phyloP scores from a whole-genome alignment of 2,329 filamentous ascomycete species.

The Ophiostoma novo-ulmi region DNA sequence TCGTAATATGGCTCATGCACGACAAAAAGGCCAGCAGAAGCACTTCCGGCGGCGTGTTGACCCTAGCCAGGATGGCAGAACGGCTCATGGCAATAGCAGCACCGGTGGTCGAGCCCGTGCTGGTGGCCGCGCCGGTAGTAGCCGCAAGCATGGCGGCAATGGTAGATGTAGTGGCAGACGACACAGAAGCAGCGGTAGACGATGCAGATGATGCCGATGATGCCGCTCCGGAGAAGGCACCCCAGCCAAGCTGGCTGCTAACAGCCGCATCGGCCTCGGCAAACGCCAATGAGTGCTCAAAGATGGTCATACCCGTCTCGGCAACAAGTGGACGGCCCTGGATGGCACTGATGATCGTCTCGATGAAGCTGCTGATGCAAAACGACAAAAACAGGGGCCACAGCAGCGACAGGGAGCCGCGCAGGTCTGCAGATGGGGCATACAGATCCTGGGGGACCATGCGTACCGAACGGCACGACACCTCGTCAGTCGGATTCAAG shows the following conservation, averaged over 20 bases:
- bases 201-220: neutral
- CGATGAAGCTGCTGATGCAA: slow-evolving; percentile 76
- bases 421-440: slow-evolving; percentile 50
- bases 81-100: slow-evolving; percentile 50
- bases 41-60: slow-evolving; percentile 87
- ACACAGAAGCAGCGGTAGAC: neutral
- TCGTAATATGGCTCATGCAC: slow-evolving; percentile 79
- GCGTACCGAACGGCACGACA: slow-evolving; percentile 67
- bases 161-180: slow-evolving; percentile 29
- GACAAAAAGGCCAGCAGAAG: slow-evolving; percentile 84
- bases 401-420: slow-evolving; percentile 69
- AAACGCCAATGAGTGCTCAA: slow-evolving; percentile 93
- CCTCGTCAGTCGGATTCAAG: slow-evolving; percentile 65
- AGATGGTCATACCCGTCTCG: slow-evolving; percentile 92
- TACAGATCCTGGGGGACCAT: slow-evolving; percentile 60
- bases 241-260: slow-evolving; percentile 70
- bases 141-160: slow-evolving; percentile 27
- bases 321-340: slow-evolving; percentile 74
- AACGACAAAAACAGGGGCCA: slow-evolving; percentile 71
- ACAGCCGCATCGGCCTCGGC: slow-evolving; percentile 90
- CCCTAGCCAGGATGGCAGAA: slow-evolving; percentile 66
- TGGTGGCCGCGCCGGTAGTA: slow-evolving; percentile 30
- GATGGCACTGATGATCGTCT: slow-evolving; percentile 80
- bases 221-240: slow-evolving; percentile 43
- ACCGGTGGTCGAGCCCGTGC: slow-evolving; percentile 26